phyloP scores from a whole-genome alignment of 768 basidiomycete species.

The Galerina sulciceps region DNA sequence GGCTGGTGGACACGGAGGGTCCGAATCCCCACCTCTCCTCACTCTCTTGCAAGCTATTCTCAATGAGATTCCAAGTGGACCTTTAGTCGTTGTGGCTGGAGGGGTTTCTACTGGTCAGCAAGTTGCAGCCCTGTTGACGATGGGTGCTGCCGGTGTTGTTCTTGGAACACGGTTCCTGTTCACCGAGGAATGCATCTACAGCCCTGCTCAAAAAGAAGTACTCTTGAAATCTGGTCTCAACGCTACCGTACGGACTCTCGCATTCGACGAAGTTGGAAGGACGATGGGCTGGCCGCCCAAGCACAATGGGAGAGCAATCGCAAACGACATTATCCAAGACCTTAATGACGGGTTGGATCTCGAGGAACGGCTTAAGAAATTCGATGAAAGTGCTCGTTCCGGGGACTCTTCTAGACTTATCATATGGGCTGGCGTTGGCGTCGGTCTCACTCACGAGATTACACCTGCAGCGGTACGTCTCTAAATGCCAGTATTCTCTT shows the following conservation, averaged over 20 bases:
- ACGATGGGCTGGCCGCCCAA: conserved; percentile 46
- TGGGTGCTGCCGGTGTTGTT: conserved; percentile 58
- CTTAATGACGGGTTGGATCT: conserved; percentile 31
- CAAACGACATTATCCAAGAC: conserved; percentile 35
- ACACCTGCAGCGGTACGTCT: conserved; percentile 30
- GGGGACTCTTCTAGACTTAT: conserved; percentile 37
- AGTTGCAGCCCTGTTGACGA: conserved; percentile 50
- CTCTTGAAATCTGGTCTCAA: conserved; percentile 26
- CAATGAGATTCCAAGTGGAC: conserved; percentile 37
- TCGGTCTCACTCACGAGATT: conserved; percentile 38
- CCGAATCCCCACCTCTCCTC: conserved; percentile 48
- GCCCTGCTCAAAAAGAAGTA: conserved; percentile 23
- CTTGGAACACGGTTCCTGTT: conserved; percentile 66
- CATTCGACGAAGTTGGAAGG: conserved; percentile 46
- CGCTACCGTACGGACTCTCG: conserved; percentile 42
- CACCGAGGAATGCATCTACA: conserved; percentile 47
- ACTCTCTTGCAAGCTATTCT: conserved; percentile 50
- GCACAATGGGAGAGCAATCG: conserved; percentile 48
- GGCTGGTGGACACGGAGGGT: conserved; percentile 41
- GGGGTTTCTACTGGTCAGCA: conserved; percentile 58
- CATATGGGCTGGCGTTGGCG: conserved; percentile 49
- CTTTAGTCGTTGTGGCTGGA: conserved; percentile 61
- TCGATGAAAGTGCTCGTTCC: conserved; percentile 30
- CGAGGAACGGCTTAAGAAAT: conserved; percentile 30
- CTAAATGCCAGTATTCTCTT: too few relatives aligned